Base-by-base conservation (phyloP, 2,329 filamentous ascomycete species). In the Curvularia sp. region DNA sequence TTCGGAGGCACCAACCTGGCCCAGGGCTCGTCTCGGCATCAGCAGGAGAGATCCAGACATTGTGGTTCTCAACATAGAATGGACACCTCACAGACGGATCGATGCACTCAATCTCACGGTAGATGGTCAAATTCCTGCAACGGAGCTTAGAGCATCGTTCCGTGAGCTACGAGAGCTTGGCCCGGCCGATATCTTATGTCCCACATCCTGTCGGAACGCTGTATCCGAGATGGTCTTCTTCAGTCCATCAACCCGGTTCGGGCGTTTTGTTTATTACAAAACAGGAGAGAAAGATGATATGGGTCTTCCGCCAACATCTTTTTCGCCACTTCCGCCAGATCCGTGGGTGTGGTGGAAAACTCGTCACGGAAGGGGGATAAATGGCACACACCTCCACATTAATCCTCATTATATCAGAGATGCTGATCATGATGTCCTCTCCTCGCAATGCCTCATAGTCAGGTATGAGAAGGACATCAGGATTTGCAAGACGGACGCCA, bases 61-160 rank as follows among this genome's bases (percentile, higher is more conserved):
- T 58, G 58, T 65, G 52, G 60, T 64, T 61, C 60, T 65, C 47
- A 65, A 55, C 53, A 42, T 67, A 49, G 62, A 65, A 47, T 67
- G 64, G 64, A 54, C 12, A 61, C 58, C 62, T 55, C 64, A 67
- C 49, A 49, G 60, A 54, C 60, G 62, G 42, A 57, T 67, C 43
- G 57, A 57, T 52, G 44, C 57, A 31, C 57, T 67, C 53, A 15
- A 52, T 62, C 58, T 66, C 49, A 64, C 61, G 35, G 43, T 49
- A 39, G 59, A 66, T 42, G 63, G 65, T 10, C 51, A 54, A 58
- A 64, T 67, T 18, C 63, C 61, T 41, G 61, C 63, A 43, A 42
- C 41, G 56, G 61, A 62, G 59, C 59, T 67, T 22, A 64, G 63
- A 22, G 49, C 41, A 43, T 39, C 60, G 35, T 65, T 65, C 22